Evolutionary conservation across 2,329 filamentous ascomycete species (phyloP).

Genomic region (Fusarium nematophilum): DNA sequence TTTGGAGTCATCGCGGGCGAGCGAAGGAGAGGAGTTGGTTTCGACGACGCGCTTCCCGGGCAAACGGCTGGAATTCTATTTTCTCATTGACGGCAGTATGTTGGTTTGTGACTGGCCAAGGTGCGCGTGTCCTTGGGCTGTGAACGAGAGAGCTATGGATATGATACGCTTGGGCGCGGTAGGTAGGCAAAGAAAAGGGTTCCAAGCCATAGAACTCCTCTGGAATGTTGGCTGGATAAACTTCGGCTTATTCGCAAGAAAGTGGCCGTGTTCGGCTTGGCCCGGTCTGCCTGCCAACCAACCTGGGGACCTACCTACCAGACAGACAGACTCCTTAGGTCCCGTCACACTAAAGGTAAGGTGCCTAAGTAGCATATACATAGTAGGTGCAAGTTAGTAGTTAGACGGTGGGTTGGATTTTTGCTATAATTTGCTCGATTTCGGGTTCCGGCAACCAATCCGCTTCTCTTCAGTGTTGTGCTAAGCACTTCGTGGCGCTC

Average conservation of each 20-base stretch:
- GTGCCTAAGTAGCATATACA: no score
- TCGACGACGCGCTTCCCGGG: slow-evolving; percentile 2
- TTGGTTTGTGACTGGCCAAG: not conserved
- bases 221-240: slow-evolving; percentile 23
- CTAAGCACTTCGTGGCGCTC: no score
- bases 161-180: slow-evolving; percentile 2
- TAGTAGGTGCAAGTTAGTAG: no score
- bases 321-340: no score
- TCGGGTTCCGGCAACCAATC: no score
- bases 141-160: not conserved
- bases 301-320: no score
- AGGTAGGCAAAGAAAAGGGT: slow-evolving; percentile 8
- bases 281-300: no score
- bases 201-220: slow-evolving; percentile 4
- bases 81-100: slow-evolving; percentile 5
- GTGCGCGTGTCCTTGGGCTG: not conserved
- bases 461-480: no score
- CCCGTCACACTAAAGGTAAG: no score
- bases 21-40: not conserved
- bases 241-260: slow-evolving; percentile 25
- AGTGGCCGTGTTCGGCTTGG: no score
- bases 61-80: not conserved
- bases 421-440: no score
- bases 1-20: slow-evolving; percentile 50
- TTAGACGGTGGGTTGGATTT: no score